Base-by-base conservation (phyloP, 2,329 filamentous ascomycete species). In the Penicillium corylophilum region DNA sequence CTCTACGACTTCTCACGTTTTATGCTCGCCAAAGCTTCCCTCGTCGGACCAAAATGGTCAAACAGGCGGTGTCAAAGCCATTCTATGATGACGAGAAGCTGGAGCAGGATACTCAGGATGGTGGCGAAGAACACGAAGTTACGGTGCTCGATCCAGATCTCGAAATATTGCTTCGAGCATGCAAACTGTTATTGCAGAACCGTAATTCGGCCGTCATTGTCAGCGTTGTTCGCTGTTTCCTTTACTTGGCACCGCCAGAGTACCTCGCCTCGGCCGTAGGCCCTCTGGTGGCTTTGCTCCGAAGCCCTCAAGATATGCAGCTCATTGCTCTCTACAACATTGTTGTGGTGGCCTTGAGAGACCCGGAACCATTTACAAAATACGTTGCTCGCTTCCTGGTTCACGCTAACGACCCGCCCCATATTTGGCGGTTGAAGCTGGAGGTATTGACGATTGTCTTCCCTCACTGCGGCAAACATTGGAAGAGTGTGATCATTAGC, bases 281-380 rank as follows among this genome's bases (percentile, higher is more conserved):
- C 0, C 93, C 94, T 1, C 76, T 99, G 23, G 81, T 96, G 18
- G 90, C 93, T 15, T 82, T 99, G 28, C 78, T 99, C 51, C 85
- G 94, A 50, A 87, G 89, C 12, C 85, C 91, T 0, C 84, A 89
- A 53, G 93, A 97, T 67, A 90, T 96, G 46, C 88, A 95, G 67
- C 87, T 95, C 65, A 82, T 96, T 35, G 92, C 90, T 1, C 81
- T 99, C 16, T 93, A 93, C 77, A 96, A 97, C 68, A 92, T 97
- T 53, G 91, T 96, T 10, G 88, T 90, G n/a, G 89, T 99, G 40
- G 94, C 90, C 64, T 79, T 97, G 10, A 77, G 80, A 24, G 79
- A 84, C 15, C 90, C 94, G 0, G 77, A 82, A 35, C 82, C 87
- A n/a, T 99, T 99, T 69, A 88, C 93, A 50, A 88, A 85, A 66